Base-by-base conservation (phyloP, 805 yeast genomes). In the Candida odintsovae region DNA sequence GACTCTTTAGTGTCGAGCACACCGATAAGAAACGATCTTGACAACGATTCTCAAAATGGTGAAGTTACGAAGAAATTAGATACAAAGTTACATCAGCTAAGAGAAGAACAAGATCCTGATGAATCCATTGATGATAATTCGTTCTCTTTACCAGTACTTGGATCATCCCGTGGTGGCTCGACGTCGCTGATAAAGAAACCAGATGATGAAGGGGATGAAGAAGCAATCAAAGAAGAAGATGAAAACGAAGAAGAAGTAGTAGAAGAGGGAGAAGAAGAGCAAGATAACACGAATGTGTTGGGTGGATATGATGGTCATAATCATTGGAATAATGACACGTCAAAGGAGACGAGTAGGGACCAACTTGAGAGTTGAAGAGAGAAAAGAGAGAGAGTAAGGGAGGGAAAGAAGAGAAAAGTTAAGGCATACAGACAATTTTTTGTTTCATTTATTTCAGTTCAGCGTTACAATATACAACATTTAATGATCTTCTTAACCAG, bases 81-180 rank as follows among this genome's bases (percentile, higher is more conserved):
- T 22, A 20, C 18, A 33, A 37, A 10, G 42, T 20, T 16, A 31
- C 29, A 22, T 28, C 15, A 22, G 38, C 19, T 18, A 26, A 36
- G 31, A 19, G 11, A 35, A 23, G 37, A 40, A 11, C 23, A 20
- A 25, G 33, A 36, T 16, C 19, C 39, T 15, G 40, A 12, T 22
- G 55, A 50, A 28, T 41, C 50, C 9, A n/a, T 49, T 4, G 66
- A 63, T 47, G 79, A 77, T 49, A 77, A 75, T 52, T 76, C 82
- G 2, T 77, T 77, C 55, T 75, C 81, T 1, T 54, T 77, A 43
- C 82, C 82, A 38, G 59, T 54, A 52, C 75, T 62, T 43, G 64
- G 66, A 1, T 51, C 57, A 1, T 49, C 58, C 1, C 45, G 57
- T 36, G 37, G 45, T 3, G 35, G 35, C 3, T 31, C 35, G 5